Evolutionary conservation across 352 stramenopile genomes (phyloP).

Genomic region (Phytophthora rubi): DNA sequence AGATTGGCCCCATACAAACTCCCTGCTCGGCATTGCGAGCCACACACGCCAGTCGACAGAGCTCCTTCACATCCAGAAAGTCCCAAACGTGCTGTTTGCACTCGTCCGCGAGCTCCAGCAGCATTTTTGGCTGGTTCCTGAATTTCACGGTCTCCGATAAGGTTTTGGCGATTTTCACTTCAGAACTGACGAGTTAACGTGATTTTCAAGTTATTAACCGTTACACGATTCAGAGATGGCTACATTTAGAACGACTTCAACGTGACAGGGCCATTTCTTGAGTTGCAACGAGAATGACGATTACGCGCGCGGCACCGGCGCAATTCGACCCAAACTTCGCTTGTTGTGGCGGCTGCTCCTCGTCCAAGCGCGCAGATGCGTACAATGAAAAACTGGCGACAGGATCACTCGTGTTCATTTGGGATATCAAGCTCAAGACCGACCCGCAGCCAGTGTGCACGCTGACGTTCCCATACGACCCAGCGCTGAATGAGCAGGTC

Average conservation of each 20-base stretch:
- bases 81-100: slow-evolving; percentile 70
- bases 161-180: slow-evolving; percentile 11
- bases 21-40: slow-evolving; percentile 37
- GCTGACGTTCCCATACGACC: slow-evolving; percentile 71
- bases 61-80: slow-evolving; percentile 52
- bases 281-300: slow-evolving; percentile 25
- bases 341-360: slow-evolving; percentile 78
- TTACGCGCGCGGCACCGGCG: slow-evolving; percentile 21
- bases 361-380: slow-evolving; percentile 51
- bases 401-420: slow-evolving; percentile 68
- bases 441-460: slow-evolving; percentile 47
- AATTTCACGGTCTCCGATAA: background rate
- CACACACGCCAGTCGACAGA: slow-evolving; percentile 60
- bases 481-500: slow-evolving; percentile 58
- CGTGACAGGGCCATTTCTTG: background rate
- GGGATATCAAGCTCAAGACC: slow-evolving; percentile 70
- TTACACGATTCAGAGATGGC: slow-evolving; percentile 12
- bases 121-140: slow-evolving; percentile 25
- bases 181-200: background rate
- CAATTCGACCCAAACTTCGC: slow-evolving; percentile 63
- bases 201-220: slow-evolving; percentile 4
- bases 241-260: slow-evolving; percentile 29
- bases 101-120: slow-evolving; percentile 60
- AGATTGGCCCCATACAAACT: slow-evolving; percentile 46
- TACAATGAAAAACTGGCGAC: slow-evolving; percentile 58